phyloP scores from a whole-genome alignment of 169 alveolate species.

The Cyclospora cayetanensis region DNA sequence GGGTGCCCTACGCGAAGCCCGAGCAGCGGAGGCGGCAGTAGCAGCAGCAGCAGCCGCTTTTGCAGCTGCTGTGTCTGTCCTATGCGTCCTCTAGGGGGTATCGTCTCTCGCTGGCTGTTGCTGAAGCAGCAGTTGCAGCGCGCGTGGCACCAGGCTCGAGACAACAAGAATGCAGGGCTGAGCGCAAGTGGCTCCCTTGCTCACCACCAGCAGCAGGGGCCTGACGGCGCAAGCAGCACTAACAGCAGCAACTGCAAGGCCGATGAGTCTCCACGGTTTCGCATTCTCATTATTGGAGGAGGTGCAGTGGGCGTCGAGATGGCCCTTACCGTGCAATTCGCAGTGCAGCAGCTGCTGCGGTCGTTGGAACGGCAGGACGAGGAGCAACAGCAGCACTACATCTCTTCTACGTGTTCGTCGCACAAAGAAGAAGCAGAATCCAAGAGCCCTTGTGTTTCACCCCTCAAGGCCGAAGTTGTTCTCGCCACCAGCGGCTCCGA shows the following conservation, averaged over 20 bases:
- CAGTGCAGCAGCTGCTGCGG: conserved; percentile 48
- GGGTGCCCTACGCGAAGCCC: conserved; percentile 35
- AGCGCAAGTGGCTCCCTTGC: too few species aligned
- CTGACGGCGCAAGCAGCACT: not conserved
- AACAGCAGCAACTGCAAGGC: not conserved
- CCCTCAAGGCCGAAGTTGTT: not conserved
- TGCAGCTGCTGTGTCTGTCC: conserved; percentile 56
- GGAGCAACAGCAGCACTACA: not conserved
- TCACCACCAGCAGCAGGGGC: not conserved
- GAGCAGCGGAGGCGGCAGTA: conserved; percentile 4
- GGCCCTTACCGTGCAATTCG: conserved; percentile 47
- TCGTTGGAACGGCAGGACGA: not conserved
- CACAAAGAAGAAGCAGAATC: not conserved
- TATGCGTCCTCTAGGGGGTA: not conserved
- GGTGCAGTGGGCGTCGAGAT: conserved; percentile 69
- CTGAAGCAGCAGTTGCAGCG: conserved; percentile 47
- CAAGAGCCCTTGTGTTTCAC: not conserved
- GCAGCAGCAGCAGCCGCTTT: conserved; percentile 30
- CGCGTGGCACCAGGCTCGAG: conserved; percentile 32
- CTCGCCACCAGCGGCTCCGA: conserved; percentile 19
- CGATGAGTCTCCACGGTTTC: not conserved
- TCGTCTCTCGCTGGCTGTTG: conserved; percentile 21
- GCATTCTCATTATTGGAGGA: conserved; percentile 52
- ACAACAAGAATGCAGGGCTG: not conserved
- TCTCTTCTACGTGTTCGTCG: not conserved